phyloP scores from a whole-genome alignment of 1,284 basidiomycete genomes.

The Laetiporus sulphureus region DNA sequence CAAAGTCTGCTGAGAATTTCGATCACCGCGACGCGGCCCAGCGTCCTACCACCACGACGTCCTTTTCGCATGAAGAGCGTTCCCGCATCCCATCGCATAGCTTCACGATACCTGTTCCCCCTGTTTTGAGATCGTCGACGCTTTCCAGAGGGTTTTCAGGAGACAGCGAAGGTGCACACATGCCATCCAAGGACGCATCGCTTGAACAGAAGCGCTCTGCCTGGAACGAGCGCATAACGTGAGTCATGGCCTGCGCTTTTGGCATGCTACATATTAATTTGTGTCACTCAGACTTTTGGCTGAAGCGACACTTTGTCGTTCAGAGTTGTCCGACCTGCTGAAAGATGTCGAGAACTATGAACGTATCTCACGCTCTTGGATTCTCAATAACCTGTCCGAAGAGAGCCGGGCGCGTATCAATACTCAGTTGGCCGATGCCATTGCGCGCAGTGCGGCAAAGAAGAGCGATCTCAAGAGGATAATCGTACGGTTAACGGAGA shows the following conservation, averaged over 20 bases:
- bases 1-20: too few relatives aligned
- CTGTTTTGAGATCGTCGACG: too few relatives aligned
- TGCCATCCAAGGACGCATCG: too few relatives aligned
- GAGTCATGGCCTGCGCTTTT: too few relatives aligned
- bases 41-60: too few relatives aligned
- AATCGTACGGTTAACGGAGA: slow-evolving; percentile 25
- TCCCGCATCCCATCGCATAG: too few relatives aligned
- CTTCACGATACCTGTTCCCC: too few relatives aligned
- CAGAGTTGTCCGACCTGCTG: slow-evolving; percentile 19
- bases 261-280: too few relatives aligned
- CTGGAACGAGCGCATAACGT: slow-evolving; percentile 28
- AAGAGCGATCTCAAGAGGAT: slow-evolving; percentile 22
- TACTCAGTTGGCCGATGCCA: slow-evolving; percentile 19
- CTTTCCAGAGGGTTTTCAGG: too few relatives aligned
- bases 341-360: slow-evolving; percentile 17
- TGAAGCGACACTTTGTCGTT: slow-evolving; percentile 20
- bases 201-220: slow-evolving; percentile 19
- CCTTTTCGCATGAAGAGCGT: too few relatives aligned
- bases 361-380: slow-evolving; percentile 14
- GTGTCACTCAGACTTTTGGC: slow-evolving; percentile 21
- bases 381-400: slow-evolving; percentile 12
- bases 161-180: too few relatives aligned
- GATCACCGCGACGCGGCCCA: too few relatives aligned
- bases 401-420: slow-evolving; percentile 15
- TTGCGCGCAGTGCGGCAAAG: slow-evolving; percentile 20